These are phyloP conservation scores for Xylariales sp. DNA, from an alignment of 2,329 filamentous ascomycete genomes.

Conservation along the genomic window DNA sequence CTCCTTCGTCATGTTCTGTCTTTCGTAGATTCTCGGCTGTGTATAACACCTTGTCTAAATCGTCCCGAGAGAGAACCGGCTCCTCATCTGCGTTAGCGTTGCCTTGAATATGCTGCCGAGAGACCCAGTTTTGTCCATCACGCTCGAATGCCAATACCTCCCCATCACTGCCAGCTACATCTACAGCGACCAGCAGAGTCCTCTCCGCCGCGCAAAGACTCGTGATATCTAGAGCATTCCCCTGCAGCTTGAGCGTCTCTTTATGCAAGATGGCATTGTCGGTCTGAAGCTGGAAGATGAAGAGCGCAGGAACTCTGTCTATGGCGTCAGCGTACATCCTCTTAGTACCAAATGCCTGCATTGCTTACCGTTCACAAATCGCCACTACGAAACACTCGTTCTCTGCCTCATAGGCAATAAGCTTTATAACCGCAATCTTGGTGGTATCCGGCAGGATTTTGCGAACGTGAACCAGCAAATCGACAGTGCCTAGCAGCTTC, in stretches of 20 bases:
- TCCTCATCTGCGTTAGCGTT: constrained; percentile 22
- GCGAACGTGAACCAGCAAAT: constrained; percentile 60
- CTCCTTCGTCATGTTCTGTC: constrained; percentile 45
- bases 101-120: constrained; percentile 23
- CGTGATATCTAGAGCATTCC: constrained; percentile 72
- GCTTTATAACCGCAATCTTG: constrained; percentile 61
- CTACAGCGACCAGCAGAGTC: constrained; percentile 54
- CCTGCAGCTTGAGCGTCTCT: constrained; percentile 66
- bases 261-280: constrained; percentile 62
- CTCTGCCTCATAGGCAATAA: constrained; percentile 51
- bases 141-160: constrained; percentile 42
- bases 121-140: constrained; percentile 33
- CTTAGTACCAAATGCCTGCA: constrained; percentile 23
- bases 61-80: constrained; percentile 40
- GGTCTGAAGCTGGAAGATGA: constrained; percentile 69
- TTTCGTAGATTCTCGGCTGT: constrained; percentile 50
- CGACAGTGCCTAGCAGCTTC: constrained; percentile 64
- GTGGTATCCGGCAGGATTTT: constrained; percentile 49
- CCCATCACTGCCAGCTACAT: constrained; percentile 48
- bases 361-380: constrained; percentile 59
- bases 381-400: constrained; percentile 52
- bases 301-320: constrained; percentile 68
- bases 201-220: constrained; percentile 34
- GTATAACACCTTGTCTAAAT: constrained; percentile 48
- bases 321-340: constrained; percentile 24